These are phyloP conservation scores for Colletotrichum lini DNA, from an alignment of 2,329 filamentous ascomycete species.

Conservation along the genomic window DNA sequence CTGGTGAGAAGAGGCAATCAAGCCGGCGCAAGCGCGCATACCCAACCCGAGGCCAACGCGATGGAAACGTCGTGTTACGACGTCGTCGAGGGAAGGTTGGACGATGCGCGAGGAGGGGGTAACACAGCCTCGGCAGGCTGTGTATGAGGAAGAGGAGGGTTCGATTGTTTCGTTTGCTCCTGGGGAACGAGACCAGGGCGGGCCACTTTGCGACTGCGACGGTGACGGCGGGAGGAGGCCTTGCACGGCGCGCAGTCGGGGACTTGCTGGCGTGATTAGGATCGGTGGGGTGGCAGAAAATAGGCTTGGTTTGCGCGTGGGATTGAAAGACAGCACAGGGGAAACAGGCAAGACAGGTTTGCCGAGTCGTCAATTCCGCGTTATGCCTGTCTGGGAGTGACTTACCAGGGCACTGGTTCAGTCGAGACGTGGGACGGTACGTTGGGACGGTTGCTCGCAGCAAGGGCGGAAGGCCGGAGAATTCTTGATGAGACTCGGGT, in stretches of 20 bases:
- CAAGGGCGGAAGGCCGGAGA: slow-evolving; percentile 11
- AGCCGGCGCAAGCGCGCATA: slow-evolving; percentile 41
- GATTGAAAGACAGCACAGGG: slow-evolving; percentile 7
- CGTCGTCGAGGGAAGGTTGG: slow-evolving; percentile 35
- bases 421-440: slow-evolving; percentile 5
- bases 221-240: slow-evolving; percentile 19
- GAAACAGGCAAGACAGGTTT: slow-evolving; percentile 38
- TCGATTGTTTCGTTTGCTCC: slow-evolving; percentile 40
- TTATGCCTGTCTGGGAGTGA: slow-evolving; percentile 34
- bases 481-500: not conserved
- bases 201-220: slow-evolving; percentile 36
- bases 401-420: slow-evolving; percentile 20
- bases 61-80: slow-evolving; percentile 30
- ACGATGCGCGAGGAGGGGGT: slow-evolving; percentile 37
- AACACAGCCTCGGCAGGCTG: slow-evolving; percentile 37
- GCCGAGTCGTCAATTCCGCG: slow-evolving; percentile 36
- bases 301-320: slow-evolving; percentile 32
- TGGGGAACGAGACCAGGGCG: slow-evolving; percentile 16
- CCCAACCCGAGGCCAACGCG: slow-evolving; percentile 31
- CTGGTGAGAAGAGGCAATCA: slow-evolving; percentile 26
- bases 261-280: slow-evolving; percentile 39
- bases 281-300: slow-evolving; percentile 13
- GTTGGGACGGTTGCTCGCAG: slow-evolving; percentile 26
- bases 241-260: slow-evolving; percentile 40
- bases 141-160: slow-evolving; percentile 34